Evolutionary conservation across 352 stramenopile species (phyloP).

Genomic region (Globisporangium ultimum): DNA sequence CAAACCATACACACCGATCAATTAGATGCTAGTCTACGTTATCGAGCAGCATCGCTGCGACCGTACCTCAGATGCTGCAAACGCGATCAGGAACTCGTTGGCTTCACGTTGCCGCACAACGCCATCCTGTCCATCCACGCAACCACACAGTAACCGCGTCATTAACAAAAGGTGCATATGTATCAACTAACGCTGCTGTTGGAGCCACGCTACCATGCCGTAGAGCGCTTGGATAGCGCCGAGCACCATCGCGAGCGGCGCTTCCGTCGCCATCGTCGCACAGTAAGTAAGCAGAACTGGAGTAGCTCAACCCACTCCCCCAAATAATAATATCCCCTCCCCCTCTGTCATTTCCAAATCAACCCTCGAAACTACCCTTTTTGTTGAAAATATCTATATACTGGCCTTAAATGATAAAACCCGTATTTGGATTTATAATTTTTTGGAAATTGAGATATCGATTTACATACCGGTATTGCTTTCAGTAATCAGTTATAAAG

Average conservation of each 20-base stretch:
- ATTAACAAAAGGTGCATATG: too few relatives aligned
- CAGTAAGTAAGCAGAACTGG: background rate
- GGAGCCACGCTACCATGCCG: conserved; percentile 31
- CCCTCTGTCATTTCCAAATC: too few relatives aligned
- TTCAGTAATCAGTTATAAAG: too few relatives aligned
- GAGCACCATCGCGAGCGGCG: conserved; percentile 41
- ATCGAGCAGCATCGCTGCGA: background rate
- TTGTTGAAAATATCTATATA: too few relatives aligned
- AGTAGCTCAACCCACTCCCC: background rate
- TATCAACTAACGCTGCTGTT: too few relatives aligned
- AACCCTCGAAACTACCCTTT: too few relatives aligned
- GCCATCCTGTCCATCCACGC: conserved; percentile 35
- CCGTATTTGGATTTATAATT: too few relatives aligned
- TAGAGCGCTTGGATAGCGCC: conserved; percentile 59
- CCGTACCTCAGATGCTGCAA: conserved; percentile 42
- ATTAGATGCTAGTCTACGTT: background rate
- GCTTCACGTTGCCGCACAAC: conserved; percentile 54
- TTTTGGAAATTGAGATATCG: too few relatives aligned
- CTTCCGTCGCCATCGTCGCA: conserved; percentile 17
- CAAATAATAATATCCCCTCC: too few relatives aligned
- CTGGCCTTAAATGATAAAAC: too few relatives aligned
- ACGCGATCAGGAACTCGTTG: conserved; percentile 63
- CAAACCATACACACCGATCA: background rate
- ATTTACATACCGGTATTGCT: too few relatives aligned
- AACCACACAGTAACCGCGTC: too few relatives aligned